A percentile compares a stretch with the other conserved stretches of the same genome.
Evolutionary conservation across 352 stramenopile genomes (phyloP).

Genomic region (Phytophthora boehmeriae): DNA sequence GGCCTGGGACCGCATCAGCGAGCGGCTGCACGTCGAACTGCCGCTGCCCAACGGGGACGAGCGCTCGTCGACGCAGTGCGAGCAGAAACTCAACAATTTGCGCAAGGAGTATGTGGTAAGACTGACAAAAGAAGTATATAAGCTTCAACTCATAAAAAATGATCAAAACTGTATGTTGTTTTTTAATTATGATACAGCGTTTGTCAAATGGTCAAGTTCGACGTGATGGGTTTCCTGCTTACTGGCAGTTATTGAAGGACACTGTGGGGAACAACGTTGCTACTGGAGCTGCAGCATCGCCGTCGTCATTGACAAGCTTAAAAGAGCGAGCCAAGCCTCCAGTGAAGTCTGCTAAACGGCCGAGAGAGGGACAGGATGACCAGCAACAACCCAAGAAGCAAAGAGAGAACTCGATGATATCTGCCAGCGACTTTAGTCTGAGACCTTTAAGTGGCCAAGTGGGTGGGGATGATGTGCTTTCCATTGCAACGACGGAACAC

Average conservation of each 20-base stretch:
- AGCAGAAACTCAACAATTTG: slow-evolving; percentile 29
- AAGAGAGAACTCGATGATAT: slow-evolving; percentile 2
- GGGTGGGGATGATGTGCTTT: background rate
- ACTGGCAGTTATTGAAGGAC: slow-evolving; percentile 17
- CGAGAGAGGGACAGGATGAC: background rate
- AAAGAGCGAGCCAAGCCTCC: background rate
- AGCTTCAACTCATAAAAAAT: too few species aligned
- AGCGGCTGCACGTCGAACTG: slow-evolving; percentile 15
- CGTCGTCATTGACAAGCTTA: background rate
- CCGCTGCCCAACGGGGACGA: slow-evolving; percentile 15
- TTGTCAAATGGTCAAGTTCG: background rate
- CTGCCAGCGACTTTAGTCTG: background rate
- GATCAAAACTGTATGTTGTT: background rate
- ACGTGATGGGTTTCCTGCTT: slow-evolving; percentile 3
- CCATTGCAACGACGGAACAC: background rate
- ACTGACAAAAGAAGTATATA: background rate
- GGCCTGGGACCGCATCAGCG: slow-evolving; percentile 16
- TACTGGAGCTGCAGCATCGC: background rate
- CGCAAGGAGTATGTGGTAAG: slow-evolving; percentile 21
- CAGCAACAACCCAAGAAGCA: background rate
- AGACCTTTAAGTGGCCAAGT: background rate
- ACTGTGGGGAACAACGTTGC: slow-evolving; percentile 13
- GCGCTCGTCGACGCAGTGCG: slow-evolving; percentile 19
- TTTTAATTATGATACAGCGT: background rate
- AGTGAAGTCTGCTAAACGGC: background rate